These are phyloP conservation scores for Ceraceosorus guamensis DNA, from an alignment of 1,284 basidiomycete genomes.

Conservation along the genomic window DNA sequence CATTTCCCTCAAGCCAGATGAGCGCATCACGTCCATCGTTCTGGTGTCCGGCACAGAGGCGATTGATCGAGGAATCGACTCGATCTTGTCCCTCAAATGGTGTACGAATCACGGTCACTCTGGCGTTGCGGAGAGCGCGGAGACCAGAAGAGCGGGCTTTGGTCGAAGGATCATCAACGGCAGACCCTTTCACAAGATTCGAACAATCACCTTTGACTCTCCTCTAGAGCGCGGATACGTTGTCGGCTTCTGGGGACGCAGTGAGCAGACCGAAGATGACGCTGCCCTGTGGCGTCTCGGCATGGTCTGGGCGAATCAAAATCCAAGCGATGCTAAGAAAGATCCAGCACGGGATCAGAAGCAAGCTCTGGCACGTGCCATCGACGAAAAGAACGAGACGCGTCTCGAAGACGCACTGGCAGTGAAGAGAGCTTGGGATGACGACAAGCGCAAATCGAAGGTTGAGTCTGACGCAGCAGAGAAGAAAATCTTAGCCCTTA, in stretches of 20 bases:
- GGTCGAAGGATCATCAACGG: background rate
- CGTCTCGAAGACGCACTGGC: background rate
- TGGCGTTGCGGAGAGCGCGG: background rate
- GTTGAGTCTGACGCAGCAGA: no score
- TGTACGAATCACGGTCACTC: background rate
- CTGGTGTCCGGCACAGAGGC: constrained; percentile 1
- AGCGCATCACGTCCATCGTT: constrained; percentile 3
- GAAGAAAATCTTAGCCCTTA: no score
- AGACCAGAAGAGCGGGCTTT: background rate
- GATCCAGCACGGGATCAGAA: no score
- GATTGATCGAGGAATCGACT: background rate
- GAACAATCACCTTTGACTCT: constrained; percentile 2
- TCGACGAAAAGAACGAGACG: background rate
- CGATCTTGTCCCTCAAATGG: background rate
- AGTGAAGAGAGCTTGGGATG: no score
- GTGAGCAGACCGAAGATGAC: background rate
- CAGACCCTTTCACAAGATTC: constrained; percentile 1
- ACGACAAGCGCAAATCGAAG: no score
- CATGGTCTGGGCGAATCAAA: constrained; percentile 3
- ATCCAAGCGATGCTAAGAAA: background rate
- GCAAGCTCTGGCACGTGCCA: background rate
- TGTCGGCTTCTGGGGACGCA: constrained; percentile 5
- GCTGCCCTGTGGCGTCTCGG: background rate
- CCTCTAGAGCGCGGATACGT: constrained; percentile 5
- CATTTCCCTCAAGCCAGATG: background rate